Conservation (phyloP, 352 stramenopile species). For the Pythium scleroteichum region DNA sequence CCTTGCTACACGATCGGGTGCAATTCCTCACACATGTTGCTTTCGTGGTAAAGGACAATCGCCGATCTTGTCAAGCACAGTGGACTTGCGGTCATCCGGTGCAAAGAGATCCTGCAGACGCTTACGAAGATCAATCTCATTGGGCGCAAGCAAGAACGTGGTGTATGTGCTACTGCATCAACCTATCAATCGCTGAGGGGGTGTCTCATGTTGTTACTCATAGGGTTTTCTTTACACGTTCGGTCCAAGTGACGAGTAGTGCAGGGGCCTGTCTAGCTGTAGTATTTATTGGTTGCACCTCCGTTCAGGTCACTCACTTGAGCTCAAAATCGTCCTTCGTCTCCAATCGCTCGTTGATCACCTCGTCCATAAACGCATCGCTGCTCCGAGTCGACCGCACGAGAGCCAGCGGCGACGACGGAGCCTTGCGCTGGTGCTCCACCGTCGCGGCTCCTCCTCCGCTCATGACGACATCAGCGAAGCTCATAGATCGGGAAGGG, state of each 20-base stretch:
- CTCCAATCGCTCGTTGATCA: slow-evolving; percentile 70
- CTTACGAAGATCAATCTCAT: slow-evolving; percentile 86
- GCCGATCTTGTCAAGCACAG: slow-evolving; percentile 83
- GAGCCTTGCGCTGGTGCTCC: slow-evolving; percentile 34
- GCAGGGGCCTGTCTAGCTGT: slow-evolving; percentile 11
- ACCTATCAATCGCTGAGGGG: not conserved
- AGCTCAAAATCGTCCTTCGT: slow-evolving; percentile 70
- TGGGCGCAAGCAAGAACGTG: slow-evolving; percentile 69
- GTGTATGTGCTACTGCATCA: slow-evolving; percentile 33
- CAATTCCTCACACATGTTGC: not conserved
- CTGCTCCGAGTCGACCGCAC: slow-evolving; percentile 47
- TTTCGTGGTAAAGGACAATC: slow-evolving; percentile 54
- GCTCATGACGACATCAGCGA: slow-evolving; percentile 81
- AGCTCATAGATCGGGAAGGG: slow-evolving; percentile 78
- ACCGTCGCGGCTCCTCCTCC: slow-evolving; percentile 32
- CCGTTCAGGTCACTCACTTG: slow-evolving; percentile 32
- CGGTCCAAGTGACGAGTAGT: slow-evolving; percentile 14
- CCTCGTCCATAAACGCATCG: slow-evolving; percentile 58
- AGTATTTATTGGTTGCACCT: slow-evolving; percentile 48
- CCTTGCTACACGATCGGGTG: too few species aligned
- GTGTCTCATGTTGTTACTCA: not conserved
- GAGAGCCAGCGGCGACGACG: slow-evolving; percentile 45
- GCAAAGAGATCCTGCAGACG: slow-evolving; percentile 87
- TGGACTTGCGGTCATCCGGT: slow-evolving; percentile 74
- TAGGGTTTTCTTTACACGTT: slow-evolving; percentile 83